Conservation (phyloP, 1,284 basidiomycete genomes). For the Leccinum fuscescens region DNA sequence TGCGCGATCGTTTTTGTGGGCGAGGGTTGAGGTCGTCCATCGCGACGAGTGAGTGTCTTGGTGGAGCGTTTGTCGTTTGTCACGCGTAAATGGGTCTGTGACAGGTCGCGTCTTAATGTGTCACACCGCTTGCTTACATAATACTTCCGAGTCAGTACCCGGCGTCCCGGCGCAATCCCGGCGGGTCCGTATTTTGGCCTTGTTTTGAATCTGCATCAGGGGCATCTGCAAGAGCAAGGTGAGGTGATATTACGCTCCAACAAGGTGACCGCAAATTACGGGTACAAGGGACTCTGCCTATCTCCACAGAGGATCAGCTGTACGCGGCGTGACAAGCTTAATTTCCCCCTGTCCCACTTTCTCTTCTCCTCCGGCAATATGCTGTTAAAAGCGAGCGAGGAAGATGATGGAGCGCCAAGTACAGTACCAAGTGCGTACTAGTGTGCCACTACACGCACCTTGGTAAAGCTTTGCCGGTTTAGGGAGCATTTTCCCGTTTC, state of each 20-base stretch:
- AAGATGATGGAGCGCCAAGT: constrained; percentile 49
- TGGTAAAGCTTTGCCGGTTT: constrained; percentile 49
- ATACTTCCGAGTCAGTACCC: background rate
- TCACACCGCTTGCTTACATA: background rate
- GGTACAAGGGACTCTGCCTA: no score
- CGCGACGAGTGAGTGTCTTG: background rate
- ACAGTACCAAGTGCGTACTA: constrained; percentile 40
- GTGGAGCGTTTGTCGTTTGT: constrained; percentile 9
- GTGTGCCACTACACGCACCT: constrained; percentile 50
- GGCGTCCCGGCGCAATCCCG: no score
- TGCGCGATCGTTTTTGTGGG: constrained; percentile 29
- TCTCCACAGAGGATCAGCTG: no score
- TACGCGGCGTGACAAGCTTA: no score
- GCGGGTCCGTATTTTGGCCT: no score
- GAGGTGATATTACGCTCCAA: no score
- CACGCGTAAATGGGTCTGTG: constrained; percentile 32
- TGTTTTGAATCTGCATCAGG: no score
- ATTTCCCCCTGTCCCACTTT: no score
- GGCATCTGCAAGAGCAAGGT: no score
- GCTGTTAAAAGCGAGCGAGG: constrained; percentile 54
- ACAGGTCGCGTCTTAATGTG: constrained; percentile 22
- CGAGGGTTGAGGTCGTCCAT: constrained; percentile 27
- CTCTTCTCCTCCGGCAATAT: no score
- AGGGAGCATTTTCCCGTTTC: background rate
- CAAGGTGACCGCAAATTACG: no score